Evolutionary conservation across 139 green algal species (phyloP).

Genomic region (Chlamydomonas urium): DNA sequence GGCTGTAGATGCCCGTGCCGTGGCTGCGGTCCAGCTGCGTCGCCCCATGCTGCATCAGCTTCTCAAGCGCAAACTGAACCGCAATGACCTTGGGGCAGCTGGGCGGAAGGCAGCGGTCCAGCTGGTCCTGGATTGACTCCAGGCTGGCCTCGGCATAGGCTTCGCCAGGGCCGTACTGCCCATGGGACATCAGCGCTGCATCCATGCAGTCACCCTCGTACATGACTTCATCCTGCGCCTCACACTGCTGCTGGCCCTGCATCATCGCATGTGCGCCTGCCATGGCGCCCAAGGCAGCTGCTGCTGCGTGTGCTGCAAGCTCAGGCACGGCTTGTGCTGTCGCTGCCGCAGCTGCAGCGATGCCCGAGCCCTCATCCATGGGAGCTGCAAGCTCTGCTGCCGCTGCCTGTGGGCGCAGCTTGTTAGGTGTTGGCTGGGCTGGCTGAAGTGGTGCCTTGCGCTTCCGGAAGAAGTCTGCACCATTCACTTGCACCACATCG

Average conservation of each 20-base stretch:
- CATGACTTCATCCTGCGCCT: too few relatives aligned
- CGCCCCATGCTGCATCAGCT: constrained; percentile 1
- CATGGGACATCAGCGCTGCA: too few relatives aligned
- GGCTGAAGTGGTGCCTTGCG: constrained; percentile 2
- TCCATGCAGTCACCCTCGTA: too few relatives aligned
- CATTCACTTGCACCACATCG: not conserved
- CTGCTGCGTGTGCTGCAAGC: not conserved
- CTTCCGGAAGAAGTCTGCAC: constrained; percentile 4
- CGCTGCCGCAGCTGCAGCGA: not conserved
- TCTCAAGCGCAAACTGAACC: constrained; percentile 1
- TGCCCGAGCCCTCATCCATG: not conserved
- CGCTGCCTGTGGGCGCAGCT: not conserved
- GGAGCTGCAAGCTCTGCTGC: not conserved
- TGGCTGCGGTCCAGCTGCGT: not conserved
- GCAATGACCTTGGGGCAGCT: not conserved
- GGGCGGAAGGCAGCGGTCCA: not conserved
- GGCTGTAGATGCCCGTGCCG: not conserved
- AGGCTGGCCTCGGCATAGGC: not conserved
- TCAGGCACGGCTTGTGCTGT: too few relatives aligned
- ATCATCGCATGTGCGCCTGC: too few relatives aligned
- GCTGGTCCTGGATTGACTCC: not conserved
- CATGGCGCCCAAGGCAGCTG: not conserved
- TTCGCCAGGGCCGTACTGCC: not conserved
- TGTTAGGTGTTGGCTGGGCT: too few relatives aligned
- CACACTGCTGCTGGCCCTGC: too few relatives aligned